Evolutionary conservation across 2,329 filamentous ascomycete species (phyloP), one percentile per base, ranked within the genome.

Genomic region (Cadophora sp.): DNA sequence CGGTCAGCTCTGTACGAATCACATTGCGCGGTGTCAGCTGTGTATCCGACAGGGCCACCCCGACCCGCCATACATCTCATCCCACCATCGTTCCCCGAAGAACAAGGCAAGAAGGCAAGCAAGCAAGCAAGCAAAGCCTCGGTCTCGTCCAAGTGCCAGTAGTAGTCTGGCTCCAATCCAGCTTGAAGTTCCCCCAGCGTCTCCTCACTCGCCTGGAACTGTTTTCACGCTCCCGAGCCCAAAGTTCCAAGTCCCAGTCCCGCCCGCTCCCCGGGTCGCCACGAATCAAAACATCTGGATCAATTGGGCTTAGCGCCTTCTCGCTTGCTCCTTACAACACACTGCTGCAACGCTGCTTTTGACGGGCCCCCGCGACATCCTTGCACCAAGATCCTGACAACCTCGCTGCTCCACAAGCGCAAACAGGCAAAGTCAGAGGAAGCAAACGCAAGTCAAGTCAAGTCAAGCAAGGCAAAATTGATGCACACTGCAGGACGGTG

Each of bases 401-500:
- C 55, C 31, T 26, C 53, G 55, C 14, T 40, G 31, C 31, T 40
- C 34, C 31, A 59, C 48, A 50, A 26, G 51, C 46, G 31, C 55
- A 43, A 43, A 62, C 37, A 59, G 19, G 29, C 56, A 48, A 48
- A 48, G 43, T 16, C 12, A 43, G 19, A 22, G 12, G 19, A 48
- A n/a, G n/a, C 43, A 22, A 48, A 19, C 12, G 40, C 16, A 43
- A 19, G 34, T 8, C 34, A 43, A 43, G 8, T 19, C 43, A 48
- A 48, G 31, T 6, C 43, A 37, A 60, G 37, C 58, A 46, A 27
- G 22, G 69, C 62, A 65, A 66, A 71, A 55, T 62, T 67, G 68
- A 67, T 68, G 70, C 69, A 68, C 66, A 65, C 69, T 71, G 67
- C 71, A 69, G 65, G 40, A 37, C 51, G 43, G 65, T 67, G 68